phyloP scores from a whole-genome alignment of 2,329 filamentous ascomycete species.

The Furcasterigmium furcatum region DNA sequence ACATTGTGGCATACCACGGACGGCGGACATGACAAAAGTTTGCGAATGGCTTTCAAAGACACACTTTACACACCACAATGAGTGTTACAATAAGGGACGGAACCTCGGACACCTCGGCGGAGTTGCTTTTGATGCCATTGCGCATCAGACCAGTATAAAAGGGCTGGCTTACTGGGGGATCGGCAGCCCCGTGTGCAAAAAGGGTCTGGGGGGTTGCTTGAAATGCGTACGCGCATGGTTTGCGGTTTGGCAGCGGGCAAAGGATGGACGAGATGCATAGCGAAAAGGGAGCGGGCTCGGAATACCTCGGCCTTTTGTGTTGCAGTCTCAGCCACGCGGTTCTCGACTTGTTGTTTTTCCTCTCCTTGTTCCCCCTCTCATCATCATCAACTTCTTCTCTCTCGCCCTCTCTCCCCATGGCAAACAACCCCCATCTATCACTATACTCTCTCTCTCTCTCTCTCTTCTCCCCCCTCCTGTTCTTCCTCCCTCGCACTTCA shows the following conservation, averaged over 20 bases:
- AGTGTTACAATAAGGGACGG: conserved; percentile 21
- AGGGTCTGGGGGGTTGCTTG: conserved; percentile 1
- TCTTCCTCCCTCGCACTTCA: neutral
- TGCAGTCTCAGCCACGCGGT: conserved; percentile 12
- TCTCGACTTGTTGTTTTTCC: conserved; percentile 3
- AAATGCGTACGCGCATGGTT: neutral
- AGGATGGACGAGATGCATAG: conserved; percentile 33
- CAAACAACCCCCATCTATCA: neutral
- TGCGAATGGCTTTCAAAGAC: conserved; percentile 29
- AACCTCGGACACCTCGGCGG: conserved; percentile 18
- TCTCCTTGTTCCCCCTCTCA: neutral
- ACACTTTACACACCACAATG: conserved; percentile 23
- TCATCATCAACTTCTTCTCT: neutral
- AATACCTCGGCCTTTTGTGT: conserved; percentile 34
- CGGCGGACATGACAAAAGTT: conserved; percentile 22
- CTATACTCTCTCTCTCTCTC: neutral
- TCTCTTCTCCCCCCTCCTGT: conserved; percentile 1
- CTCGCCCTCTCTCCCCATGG: neutral
- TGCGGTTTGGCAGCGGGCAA: neutral
- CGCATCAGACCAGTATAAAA: conserved; percentile 14
- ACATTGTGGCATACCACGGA: neutral
- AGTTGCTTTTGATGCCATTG: conserved; percentile 21
- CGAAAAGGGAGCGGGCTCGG: conserved; percentile 36
- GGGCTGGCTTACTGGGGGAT: conserved; percentile 11
- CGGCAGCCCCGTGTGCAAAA: conserved; percentile 1